Evolutionary conservation across 768 basidiomycete genomes (phyloP).

Genomic region (Galerina marginata): DNA sequence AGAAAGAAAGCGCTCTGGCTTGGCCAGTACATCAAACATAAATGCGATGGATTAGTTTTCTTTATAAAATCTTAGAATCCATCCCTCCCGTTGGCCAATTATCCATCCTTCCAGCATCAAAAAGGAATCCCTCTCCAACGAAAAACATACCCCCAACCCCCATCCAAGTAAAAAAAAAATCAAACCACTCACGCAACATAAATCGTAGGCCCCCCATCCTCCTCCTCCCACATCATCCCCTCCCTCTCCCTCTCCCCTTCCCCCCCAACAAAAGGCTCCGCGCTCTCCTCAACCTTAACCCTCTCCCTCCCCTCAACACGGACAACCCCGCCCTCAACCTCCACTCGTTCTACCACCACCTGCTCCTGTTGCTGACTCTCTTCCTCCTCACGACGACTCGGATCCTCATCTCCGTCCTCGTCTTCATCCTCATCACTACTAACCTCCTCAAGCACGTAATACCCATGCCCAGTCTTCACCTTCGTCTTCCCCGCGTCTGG

Average conservation of each 20-base stretch:
- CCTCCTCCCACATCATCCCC: slow-evolving; percentile 3
- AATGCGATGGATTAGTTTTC: no score
- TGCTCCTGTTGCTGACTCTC: slow-evolving; percentile 7
- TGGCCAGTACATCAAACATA: no score
- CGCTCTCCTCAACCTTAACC: not conserved
- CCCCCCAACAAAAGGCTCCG: not conserved
- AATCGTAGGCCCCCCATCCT: slow-evolving; percentile 47
- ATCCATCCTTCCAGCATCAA: no score
- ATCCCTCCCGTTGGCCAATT: no score
- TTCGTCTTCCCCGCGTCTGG: slow-evolving; percentile 18
- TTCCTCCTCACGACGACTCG: slow-evolving; percentile 21
- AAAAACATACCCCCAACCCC: no score
- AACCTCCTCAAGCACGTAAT: slow-evolving; percentile 31
- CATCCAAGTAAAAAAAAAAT: no score
- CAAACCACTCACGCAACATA: slow-evolving; percentile 80
- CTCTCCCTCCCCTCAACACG: no score
- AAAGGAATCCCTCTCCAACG: no score
- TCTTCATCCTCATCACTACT: slow-evolving; percentile 25
- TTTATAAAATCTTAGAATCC: no score
- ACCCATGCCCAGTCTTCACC: slow-evolving; percentile 30
- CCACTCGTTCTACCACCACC: not conserved
- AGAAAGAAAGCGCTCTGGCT: not conserved
- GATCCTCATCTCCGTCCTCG: no score
- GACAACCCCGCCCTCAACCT: not conserved
- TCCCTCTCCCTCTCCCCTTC: not conserved